A percentile compares a stretch with the other conserved stretches of the same genome.
Evolutionary conservation across 2,329 filamentous ascomycete genomes (phyloP).

Genomic region (Periglandula ipomoeae): DNA sequence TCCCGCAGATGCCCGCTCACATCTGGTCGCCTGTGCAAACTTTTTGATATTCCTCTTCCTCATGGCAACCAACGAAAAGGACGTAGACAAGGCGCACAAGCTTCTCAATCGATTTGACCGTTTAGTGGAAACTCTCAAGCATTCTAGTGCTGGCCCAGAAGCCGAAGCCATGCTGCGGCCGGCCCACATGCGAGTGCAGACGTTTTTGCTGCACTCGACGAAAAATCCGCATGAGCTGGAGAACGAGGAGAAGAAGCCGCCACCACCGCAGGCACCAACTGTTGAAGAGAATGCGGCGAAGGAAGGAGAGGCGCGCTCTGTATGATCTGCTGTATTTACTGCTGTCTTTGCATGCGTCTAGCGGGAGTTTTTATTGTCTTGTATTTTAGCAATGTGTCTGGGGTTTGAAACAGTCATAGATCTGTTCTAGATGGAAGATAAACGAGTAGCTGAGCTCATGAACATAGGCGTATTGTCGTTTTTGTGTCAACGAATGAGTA

Average conservation of each 20-base stretch:
- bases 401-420: no score
- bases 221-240: neutral
- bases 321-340: neutral
- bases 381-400: no score
- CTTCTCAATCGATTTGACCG: neutral
- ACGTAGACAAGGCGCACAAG: neutral
- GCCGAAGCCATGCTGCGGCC: neutral
- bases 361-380: no score
- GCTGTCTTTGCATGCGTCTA: no score
- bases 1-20: constrained; percentile 24
- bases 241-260: neutral
- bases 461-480: no score
- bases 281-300: neutral
- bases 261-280: neutral
- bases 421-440: no score
- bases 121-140: neutral
- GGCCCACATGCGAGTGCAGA: neutral
- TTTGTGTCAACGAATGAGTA: no score
- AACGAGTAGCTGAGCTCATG: no score
- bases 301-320: neutral
- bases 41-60: constrained; percentile 39
- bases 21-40: constrained; percentile 37
- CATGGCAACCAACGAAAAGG: constrained; percentile 17
- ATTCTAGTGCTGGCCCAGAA: neutral
- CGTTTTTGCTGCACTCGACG: neutral